Percentiles rank a stretch among this genome's conserved stretches.
phyloP scores from a whole-genome alignment of 192 early-diverging fungal species.

The Spinellus fusiger region DNA sequence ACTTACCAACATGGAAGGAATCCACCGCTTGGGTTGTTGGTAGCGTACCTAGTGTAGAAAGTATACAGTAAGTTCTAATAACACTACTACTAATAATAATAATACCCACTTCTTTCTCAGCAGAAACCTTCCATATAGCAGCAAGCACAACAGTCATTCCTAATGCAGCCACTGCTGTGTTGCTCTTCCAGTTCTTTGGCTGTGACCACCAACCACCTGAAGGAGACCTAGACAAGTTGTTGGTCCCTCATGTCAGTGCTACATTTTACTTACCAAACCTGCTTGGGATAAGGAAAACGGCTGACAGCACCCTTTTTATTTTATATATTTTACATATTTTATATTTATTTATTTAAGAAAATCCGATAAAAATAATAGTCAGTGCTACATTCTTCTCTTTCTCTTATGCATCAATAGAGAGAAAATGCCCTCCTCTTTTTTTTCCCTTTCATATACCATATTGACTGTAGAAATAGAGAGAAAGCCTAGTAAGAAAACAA shows the following conservation, averaged over 20 bases:
- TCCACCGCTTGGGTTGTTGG: constrained; percentile 40
- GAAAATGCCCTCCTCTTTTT: no score
- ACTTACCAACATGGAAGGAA: constrained; percentile 45
- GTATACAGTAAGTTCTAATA: not conserved
- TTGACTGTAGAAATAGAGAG: not conserved
- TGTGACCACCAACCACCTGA: constrained; percentile 44
- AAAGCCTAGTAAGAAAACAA: not conserved
- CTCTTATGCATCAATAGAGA: no score
- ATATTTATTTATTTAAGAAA: not conserved
- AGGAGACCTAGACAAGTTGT: constrained; percentile 30
- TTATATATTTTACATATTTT: not conserved
- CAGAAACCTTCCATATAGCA: constrained; percentile 37
- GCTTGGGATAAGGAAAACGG: constrained; percentile 19
- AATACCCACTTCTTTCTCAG: constrained; percentile 31
- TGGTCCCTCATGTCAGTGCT: not conserved
- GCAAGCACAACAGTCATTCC: constrained; percentile 31
- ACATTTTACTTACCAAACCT: constrained; percentile 9
- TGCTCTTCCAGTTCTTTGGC: constrained; percentile 41
- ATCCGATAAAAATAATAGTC: not conserved
- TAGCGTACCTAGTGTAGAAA: constrained; percentile 28
- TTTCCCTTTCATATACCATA: no score
- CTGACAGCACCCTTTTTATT: constrained; percentile 15
- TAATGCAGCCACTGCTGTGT: constrained; percentile 31
- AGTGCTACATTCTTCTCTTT: not conserved
- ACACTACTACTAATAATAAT: not conserved